These are phyloP conservation scores for Gastrolobium bilobum DNA, from an alignment of 306 rosid species.

Conservation along the genomic window DNA sequence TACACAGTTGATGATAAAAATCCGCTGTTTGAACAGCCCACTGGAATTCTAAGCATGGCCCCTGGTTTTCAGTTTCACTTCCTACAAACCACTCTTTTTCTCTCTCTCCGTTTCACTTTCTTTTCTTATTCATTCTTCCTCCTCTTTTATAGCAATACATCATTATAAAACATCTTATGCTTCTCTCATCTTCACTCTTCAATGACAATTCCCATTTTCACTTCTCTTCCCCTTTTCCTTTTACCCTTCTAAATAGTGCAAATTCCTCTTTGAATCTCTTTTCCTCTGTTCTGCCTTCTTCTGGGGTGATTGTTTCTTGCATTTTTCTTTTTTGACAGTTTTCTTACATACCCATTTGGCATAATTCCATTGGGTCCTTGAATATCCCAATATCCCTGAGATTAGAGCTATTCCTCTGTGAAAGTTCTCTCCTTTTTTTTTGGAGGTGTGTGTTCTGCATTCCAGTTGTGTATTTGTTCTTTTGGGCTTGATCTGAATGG, in stretches of 20 bases:
- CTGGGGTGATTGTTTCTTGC: slow-evolving; percentile 2
- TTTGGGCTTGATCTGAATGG: slow-evolving; percentile 63
- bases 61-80: slow-evolving; percentile 86
- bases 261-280: slow-evolving; percentile 37
- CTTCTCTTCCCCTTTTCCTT: slow-evolving; percentile 39
- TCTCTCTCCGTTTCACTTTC: slow-evolving; percentile 44
- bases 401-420: neutral
- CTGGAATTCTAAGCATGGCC: slow-evolving; percentile 81
- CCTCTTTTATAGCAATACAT: slow-evolving; percentile 52
- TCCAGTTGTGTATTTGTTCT: neutral
- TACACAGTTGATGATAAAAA: slow-evolving; percentile 45
- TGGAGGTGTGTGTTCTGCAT: neutral
- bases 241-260: slow-evolving; percentile 37
- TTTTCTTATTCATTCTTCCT: slow-evolving; percentile 28
- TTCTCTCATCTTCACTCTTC: slow-evolving; percentile 14
- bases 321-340: neutral
- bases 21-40: slow-evolving; percentile 91
- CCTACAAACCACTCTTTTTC: slow-evolving; percentile 62
- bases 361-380: slow-evolving; percentile 1
- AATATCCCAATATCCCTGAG: neutral
- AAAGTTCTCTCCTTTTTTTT: slow-evolving; percentile 5
- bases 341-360: slow-evolving; percentile 31
- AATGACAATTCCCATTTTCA: slow-evolving; percentile 51
- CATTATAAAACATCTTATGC: neutral
- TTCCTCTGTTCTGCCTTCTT: slow-evolving; percentile 41